Percentiles rank a stretch among this genome's conserved stretches.
phyloP scores from a whole-genome alignment of 2,329 filamentous ascomycete genomes.

The Chalaropsis ovoidea region DNA sequence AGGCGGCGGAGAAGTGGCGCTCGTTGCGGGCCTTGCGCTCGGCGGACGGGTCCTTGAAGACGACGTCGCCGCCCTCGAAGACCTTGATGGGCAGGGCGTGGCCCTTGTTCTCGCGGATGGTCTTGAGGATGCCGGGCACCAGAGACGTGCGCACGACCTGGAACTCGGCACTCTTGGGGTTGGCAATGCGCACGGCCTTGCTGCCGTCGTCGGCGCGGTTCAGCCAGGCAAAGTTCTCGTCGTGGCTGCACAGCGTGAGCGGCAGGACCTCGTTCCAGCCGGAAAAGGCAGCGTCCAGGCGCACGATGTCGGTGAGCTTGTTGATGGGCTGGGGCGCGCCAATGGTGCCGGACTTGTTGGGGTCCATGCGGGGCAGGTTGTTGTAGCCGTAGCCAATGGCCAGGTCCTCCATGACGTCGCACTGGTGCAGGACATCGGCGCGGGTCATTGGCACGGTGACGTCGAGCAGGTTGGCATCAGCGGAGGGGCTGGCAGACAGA shows the following conservation, averaged over 20 bases:
- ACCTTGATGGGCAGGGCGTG: constrained; percentile 83
- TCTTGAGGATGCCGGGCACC: constrained; percentile 82
- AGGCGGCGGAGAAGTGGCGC: constrained; percentile 89
- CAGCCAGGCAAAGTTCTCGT: constrained; percentile 95
- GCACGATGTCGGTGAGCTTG: constrained; percentile 86
- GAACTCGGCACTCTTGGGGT: constrained; percentile 88
- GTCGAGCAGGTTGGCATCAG: constrained; percentile 53
- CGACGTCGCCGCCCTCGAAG: constrained; percentile 84
- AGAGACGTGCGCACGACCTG: constrained; percentile 84
- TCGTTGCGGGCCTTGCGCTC: constrained; percentile 89
- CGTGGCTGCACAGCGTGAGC: constrained; percentile 89
- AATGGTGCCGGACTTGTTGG: constrained; percentile 74
- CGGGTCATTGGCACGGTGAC: constrained; percentile 79
- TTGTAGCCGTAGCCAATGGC: constrained; percentile 98
- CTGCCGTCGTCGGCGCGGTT: constrained; percentile 81
- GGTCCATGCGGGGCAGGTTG: constrained; percentile 76
- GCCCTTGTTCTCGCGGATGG: constrained; percentile 83
- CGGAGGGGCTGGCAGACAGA: constrained; percentile 65
- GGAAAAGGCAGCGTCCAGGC: constrained; percentile 79
- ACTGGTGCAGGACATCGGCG: constrained; percentile 90
- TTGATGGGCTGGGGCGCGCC: constrained; percentile 84
- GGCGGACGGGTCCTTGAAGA: constrained; percentile 69
- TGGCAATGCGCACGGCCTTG: constrained; percentile 73
- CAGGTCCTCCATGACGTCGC: constrained; percentile 97
- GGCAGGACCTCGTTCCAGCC: constrained; percentile 96